These are phyloP conservation scores for Pythium insidiosum DNA, from an alignment of 352 stramenopile species.

Conservation along the genomic window DNA sequence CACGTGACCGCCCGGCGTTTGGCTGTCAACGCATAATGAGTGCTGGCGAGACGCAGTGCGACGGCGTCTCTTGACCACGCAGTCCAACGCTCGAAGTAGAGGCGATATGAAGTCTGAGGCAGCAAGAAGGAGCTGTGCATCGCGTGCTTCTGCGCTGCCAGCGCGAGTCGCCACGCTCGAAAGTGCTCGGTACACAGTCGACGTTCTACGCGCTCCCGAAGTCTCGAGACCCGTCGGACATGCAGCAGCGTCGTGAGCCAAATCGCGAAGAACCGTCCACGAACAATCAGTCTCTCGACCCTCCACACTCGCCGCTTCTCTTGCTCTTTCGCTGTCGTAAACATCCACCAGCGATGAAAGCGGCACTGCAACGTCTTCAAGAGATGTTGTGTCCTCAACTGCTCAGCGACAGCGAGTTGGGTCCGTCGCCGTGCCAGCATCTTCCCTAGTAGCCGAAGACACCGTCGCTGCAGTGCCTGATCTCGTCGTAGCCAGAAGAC, in stretches of 20 bases:
- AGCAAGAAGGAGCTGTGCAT: conserved; percentile 13
- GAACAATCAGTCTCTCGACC: conserved; percentile 1
- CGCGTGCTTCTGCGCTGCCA: neutral
- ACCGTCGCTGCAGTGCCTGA: too few species aligned
- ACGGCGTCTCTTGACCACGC: too few species aligned
- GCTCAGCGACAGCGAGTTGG: too few species aligned
- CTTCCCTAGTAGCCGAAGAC: too few species aligned
- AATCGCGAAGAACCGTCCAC: conserved; percentile 9
- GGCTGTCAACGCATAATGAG: too few species aligned
- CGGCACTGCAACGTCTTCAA: neutral
- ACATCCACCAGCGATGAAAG: conserved; percentile 8
- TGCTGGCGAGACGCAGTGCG: too few species aligned
- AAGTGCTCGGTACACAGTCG: neutral
- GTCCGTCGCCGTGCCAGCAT: too few species aligned
- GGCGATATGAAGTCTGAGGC: too few species aligned
- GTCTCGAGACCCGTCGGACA: neutral
- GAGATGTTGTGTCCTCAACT: too few species aligned
- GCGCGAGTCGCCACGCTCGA: conserved; percentile 1
- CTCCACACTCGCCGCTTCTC: conserved; percentile 7
- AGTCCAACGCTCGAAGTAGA: too few species aligned
- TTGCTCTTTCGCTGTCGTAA: conserved; percentile 1
- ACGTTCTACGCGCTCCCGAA: neutral
- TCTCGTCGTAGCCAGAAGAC: too few species aligned
- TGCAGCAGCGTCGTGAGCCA: conserved; percentile 3
- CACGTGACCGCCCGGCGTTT: too few species aligned